A percentile compares a stretch with the other conserved stretches of the same genome.
Conservation (phyloP, 495 filamentous ascomycete genomes). For the Rhypophila decipiens region DNA sequence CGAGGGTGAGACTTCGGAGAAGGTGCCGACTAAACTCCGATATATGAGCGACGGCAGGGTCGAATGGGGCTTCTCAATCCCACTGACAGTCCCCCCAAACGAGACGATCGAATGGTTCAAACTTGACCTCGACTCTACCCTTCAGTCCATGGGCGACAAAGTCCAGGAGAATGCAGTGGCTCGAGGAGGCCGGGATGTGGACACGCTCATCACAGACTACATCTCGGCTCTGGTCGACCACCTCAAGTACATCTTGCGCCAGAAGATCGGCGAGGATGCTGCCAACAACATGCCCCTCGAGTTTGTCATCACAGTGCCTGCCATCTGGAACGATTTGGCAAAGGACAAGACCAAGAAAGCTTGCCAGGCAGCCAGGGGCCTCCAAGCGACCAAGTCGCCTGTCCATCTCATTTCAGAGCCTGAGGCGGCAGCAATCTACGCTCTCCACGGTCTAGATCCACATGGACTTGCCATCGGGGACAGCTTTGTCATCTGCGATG, state of each 20-base stretch:
- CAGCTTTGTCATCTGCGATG: constrained; percentile 53
- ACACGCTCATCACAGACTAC: constrained; percentile 39
- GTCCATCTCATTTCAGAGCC: constrained; percentile 49
- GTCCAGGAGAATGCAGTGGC: constrained; percentile 29
- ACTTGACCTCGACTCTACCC: constrained; percentile 29
- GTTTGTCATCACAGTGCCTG: constrained; percentile 50
- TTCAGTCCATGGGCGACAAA: constrained; percentile 20
- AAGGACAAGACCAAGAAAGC: constrained; percentile 41
- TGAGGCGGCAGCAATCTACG: constrained; percentile 53
- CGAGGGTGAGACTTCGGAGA: constrained; percentile 32
- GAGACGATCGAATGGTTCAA: constrained; percentile 50
- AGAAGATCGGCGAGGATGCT: constrained; percentile 31
- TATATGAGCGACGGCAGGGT: constrained; percentile 25
- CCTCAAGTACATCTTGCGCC: constrained; percentile 28
- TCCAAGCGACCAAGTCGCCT: constrained; percentile 24
- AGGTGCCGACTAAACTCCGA: constrained; percentile 43
- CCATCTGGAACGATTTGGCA: constrained; percentile 49
- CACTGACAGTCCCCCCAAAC: constrained; percentile 22
- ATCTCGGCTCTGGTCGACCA: constrained; percentile 37
- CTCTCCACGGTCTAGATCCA: constrained; percentile 38
- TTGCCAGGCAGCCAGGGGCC: constrained; percentile 35
- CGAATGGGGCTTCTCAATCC: constrained; percentile 49
- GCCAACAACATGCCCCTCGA: constrained; percentile 34
- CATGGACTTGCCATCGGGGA: constrained; percentile 40
- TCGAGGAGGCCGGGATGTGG: constrained; percentile 19